Evolutionary conservation across 306 rosid species (phyloP), one percentile per base, ranked within the genome.

Genomic region (Alnus rubra): DNA sequence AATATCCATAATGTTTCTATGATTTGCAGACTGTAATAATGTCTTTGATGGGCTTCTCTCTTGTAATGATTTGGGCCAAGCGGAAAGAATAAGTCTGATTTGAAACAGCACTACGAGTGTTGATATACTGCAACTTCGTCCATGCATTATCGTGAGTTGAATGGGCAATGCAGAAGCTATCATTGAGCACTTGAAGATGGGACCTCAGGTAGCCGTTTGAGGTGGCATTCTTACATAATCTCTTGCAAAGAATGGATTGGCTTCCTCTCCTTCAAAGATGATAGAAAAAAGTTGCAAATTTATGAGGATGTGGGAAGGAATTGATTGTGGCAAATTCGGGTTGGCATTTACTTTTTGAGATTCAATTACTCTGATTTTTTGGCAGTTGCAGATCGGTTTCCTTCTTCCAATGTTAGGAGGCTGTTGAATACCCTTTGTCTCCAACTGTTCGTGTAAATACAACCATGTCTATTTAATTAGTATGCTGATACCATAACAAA

Each of bases 21-120:
- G 80, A 71, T 83, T 70, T 88, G 82, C 97, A 94, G 98, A 94
- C 97, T 64, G 97, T 94, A 73, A 73, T 94, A 2, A 92, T 92
- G 97, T 94, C 98, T 62, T 89, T 92, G 90, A 94, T 92, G 97
- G 98, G 98, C 23, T 94, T 94, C 89, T 87, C 87, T 76, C 98
- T 94, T 71, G 98, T 92, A 74, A 79, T 91, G 92, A 53, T 92
- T 82, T 94, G 98, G 98, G 80, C 77, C 69, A 88, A 85, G 81
- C 84, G 76, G 79, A 92, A 89, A 86, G 82, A 84, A 15, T 37
- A 80, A 75, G 51, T 69, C 50, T 37, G 8, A 69, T 48, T 75
- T 60, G 13, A 86, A 69, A 75, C 19, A 53, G 42, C 45, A 70
- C 70, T 16, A 58, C 33, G 73, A 81, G 76, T 35, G 67, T 76